Conservation (phyloP, 2,329 filamentous ascomycete species). For the Exophiala alcalophila region DNA sequence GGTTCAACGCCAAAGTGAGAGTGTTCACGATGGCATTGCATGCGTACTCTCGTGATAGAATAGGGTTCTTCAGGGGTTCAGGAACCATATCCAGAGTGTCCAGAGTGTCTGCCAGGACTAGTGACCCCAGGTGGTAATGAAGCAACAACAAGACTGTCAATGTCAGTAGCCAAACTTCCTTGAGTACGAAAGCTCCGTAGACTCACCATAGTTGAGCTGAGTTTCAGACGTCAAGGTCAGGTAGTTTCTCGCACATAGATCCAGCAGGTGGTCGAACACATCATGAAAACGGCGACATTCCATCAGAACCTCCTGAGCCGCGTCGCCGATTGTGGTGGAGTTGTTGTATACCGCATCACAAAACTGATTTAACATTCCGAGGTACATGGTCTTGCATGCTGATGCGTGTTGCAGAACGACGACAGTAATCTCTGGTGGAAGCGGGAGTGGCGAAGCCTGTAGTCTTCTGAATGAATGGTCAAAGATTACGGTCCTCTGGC, state of each 20-base stretch:
- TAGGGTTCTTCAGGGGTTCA: slow-evolving; percentile 2
- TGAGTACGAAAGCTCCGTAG: too few species aligned
- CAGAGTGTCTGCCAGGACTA: slow-evolving; percentile 11
- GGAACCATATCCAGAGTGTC: slow-evolving; percentile 3
- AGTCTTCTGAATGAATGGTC: slow-evolving; percentile 9
- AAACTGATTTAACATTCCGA: slow-evolving; percentile 8
- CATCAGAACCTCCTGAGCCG: slow-evolving; percentile 2
- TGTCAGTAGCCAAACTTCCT: too few species aligned
- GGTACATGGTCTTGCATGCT: slow-evolving; percentile 17
- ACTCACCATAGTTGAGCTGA: slow-evolving; percentile 14
- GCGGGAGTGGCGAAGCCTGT: slow-evolving; percentile 6
- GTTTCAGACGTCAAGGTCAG: background rate
- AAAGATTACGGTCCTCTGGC: slow-evolving; percentile 18
- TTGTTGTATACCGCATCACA: slow-evolving; percentile 4
- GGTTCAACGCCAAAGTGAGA: slow-evolving; percentile 6
- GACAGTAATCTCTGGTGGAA: slow-evolving; percentile 5
- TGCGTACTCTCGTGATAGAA: slow-evolving; percentile 3
- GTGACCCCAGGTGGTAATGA: slow-evolving; percentile 9
- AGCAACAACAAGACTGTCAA: slow-evolving; percentile 5
- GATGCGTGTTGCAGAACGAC: slow-evolving; percentile 14
- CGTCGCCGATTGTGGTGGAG: background rate
- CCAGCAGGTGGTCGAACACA: slow-evolving; percentile 9
- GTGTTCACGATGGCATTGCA: slow-evolving; percentile 14
- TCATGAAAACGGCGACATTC: slow-evolving; percentile 12
- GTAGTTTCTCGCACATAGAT: slow-evolving; percentile 10